Evolutionary conservation across 139 green algal genomes (phyloP).

Genomic region (Tetraselmis chui): DNA sequence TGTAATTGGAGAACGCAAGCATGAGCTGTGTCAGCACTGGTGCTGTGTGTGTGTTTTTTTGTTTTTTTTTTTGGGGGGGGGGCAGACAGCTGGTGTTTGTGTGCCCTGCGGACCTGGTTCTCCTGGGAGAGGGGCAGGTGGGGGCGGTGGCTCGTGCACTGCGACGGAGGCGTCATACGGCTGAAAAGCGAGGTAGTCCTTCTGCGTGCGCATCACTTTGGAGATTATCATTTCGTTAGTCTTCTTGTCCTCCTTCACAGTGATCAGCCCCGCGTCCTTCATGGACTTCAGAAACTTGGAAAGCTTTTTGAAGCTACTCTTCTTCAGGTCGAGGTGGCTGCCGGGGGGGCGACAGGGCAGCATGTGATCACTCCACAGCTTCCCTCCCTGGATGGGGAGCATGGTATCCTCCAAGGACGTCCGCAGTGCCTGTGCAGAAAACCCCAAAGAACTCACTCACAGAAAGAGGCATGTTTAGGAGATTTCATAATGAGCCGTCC

Average conservation of each 20-base stretch:
- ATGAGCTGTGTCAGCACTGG: no score
- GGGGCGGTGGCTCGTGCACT: background rate
- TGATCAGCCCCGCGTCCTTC: conserved; percentile 4
- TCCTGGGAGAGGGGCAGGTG: background rate
- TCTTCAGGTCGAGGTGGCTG: conserved; percentile 43
- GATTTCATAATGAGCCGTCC: no score
- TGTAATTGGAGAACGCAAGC: background rate
- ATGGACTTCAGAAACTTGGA: conserved; percentile 41
- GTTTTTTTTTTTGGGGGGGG: no score
- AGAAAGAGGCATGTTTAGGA: no score
- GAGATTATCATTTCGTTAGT: conserved; percentile 40
- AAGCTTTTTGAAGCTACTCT: conserved; percentile 56
- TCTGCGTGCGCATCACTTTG: conserved; percentile 29
- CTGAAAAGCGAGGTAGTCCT: conserved; percentile 15
- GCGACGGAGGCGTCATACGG: background rate
- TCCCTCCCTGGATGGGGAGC: conserved; percentile 18
- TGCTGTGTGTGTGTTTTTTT: no score
- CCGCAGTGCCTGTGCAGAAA: conserved; percentile 26
- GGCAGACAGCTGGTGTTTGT: no score
- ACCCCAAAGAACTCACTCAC: background rate
- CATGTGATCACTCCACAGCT: conserved; percentile 16
- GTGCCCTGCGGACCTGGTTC: no score
- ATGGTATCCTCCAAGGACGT: conserved; percentile 40
- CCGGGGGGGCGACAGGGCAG: conserved; percentile 11
- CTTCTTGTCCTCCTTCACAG: conserved; percentile 40